phyloP scores from a whole-genome alignment of 805 yeast genomes.

The Candida maltosa region DNA sequence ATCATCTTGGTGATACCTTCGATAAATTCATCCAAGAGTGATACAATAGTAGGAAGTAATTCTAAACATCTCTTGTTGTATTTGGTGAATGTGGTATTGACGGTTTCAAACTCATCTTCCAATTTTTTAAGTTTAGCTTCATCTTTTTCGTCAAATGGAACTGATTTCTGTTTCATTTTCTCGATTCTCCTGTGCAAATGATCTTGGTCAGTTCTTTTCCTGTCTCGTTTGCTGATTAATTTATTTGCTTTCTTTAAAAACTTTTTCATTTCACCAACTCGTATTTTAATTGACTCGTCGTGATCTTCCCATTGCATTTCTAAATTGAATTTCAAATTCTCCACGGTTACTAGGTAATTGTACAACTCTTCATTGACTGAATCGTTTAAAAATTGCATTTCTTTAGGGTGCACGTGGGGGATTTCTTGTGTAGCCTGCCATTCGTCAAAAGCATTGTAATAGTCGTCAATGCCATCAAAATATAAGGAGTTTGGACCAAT shows the following conservation, averaged over 20 bases:
- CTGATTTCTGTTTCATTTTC: conserved; percentile 30
- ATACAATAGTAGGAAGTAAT: conserved; percentile 44
- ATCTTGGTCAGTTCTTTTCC: conserved; percentile 40
- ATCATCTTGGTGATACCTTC: conserved; percentile 37
- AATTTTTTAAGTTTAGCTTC: conserved; percentile 26
- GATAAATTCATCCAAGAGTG: conserved; percentile 47
- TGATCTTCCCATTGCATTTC: conserved; percentile 20
- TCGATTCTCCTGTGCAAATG: conserved; percentile 35
- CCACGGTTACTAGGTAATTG: conserved; percentile 20
- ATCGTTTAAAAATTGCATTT: conserved; percentile 20
- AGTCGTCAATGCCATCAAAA: conserved; percentile 30
- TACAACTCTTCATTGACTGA: conserved; percentile 24
- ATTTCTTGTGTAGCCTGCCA: conserved; percentile 23
- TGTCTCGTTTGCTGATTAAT: conserved; percentile 42
- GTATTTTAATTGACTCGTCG: conserved; percentile 24
- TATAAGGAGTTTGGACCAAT: conserved; percentile 31
- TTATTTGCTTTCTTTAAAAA: conserved; percentile 34
- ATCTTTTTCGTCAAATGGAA: conserved; percentile 36
- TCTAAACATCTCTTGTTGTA: conserved; percentile 38
- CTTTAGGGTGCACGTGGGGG: conserved; percentile 37
- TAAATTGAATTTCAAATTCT: conserved; percentile 14
- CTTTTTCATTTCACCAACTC: conserved; percentile 37
- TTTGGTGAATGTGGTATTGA: conserved; percentile 26
- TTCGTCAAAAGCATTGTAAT: conserved; percentile 27
- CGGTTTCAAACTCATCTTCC: conserved; percentile 27